phyloP scores from a whole-genome alignment of 108 stramenopile species.

The Fistulifera pelliculosa region DNA sequence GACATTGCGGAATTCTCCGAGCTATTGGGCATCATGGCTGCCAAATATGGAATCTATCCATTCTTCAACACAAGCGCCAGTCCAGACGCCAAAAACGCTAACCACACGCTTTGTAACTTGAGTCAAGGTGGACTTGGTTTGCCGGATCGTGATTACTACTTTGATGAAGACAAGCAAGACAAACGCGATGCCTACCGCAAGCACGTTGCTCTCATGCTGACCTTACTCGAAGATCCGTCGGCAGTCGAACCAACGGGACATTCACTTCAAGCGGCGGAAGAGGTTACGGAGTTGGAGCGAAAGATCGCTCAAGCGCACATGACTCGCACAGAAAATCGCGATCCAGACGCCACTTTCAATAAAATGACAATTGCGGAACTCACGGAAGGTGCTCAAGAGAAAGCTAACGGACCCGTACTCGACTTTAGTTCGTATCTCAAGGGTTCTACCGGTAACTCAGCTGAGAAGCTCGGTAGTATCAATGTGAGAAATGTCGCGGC shows the following conservation, averaged over 20 bases:
- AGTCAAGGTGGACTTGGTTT: conserved; percentile 59
- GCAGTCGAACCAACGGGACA: conserved; percentile 14
- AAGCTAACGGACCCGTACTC: conserved; percentile 9
- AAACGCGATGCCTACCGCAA: conserved; percentile 45
- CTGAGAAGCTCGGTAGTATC: conserved; percentile 47
- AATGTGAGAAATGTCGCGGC: conserved; percentile 58
- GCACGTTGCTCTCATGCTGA: conserved; percentile 46
- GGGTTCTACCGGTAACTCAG: conserved; percentile 33
- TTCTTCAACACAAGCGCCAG: conserved; percentile 44
- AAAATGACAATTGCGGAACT: conserved; percentile 43
- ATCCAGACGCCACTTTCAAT: conserved; percentile 66
- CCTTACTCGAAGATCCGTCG: conserved; percentile 20
- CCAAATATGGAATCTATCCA: conserved; percentile 10
- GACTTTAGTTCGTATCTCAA: conserved; percentile 44
- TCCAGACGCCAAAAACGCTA: conserved; percentile 56
- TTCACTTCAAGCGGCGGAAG: conserved; percentile 19
- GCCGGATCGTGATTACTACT: conserved; percentile 79
- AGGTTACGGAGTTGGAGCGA: conserved; percentile 39
- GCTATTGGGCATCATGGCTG: conserved; percentile 24
- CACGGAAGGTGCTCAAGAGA: conserved; percentile 14
- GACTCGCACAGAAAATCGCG: conserved; percentile 73
- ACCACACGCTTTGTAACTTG: conserved; percentile 42
- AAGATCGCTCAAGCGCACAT: conserved; percentile 46
- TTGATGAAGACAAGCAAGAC: conserved; percentile 74
- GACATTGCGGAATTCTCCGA: conserved; percentile 27